These are phyloP conservation scores for Pythium dissotocum DNA, from an alignment of 352 stramenopile genomes.

Conservation along the genomic window DNA sequence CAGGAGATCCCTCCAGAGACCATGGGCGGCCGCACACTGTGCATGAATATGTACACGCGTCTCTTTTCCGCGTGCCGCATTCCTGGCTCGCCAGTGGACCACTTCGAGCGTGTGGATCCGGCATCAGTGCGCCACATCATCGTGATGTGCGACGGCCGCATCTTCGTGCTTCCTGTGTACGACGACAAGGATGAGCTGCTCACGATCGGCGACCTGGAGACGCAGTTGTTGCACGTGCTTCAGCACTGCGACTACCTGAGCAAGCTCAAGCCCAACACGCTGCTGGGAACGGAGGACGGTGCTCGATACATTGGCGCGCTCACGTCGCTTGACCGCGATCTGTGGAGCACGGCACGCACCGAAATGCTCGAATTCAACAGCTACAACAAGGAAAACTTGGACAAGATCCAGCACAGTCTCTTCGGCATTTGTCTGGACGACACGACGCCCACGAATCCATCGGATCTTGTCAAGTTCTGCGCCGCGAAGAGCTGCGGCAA, in stretches of 20 bases:
- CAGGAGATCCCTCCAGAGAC: slow-evolving; percentile 82
- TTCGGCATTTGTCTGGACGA: not conserved
- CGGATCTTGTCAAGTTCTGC: not conserved
- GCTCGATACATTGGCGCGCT: slow-evolving; percentile 78
- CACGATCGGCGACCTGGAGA: slow-evolving; percentile 65
- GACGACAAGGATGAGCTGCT: slow-evolving; percentile 46
- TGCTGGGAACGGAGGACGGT: slow-evolving; percentile 28
- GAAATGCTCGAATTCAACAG: slow-evolving; percentile 44
- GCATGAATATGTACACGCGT: slow-evolving; percentile 87
- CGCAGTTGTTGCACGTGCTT: slow-evolving; percentile 56
- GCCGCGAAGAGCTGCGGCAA: slow-evolving; percentile 65
- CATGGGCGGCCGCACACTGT: slow-evolving; percentile 87
- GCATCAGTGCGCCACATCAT: slow-evolving; percentile 42
- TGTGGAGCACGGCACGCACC: slow-evolving; percentile 82
- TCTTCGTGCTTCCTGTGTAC: slow-evolving; percentile 54
- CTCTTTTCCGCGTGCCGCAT: slow-evolving; percentile 92
- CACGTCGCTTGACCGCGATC: slow-evolving; percentile 84
- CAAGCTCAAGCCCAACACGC: slow-evolving; percentile 25
- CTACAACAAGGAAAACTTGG: not conserved
- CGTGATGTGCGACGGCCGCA: slow-evolving; percentile 53
- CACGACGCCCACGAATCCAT: not conserved
- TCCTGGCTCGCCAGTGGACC: slow-evolving; percentile 51
- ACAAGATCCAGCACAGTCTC: not conserved
- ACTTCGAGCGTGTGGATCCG: slow-evolving; percentile 51
- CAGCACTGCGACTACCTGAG: slow-evolving; percentile 47